These are phyloP conservation scores for Pichia sp. DNA, from an alignment of 1,139 yeast genomes.

Conservation along the genomic window DNA sequence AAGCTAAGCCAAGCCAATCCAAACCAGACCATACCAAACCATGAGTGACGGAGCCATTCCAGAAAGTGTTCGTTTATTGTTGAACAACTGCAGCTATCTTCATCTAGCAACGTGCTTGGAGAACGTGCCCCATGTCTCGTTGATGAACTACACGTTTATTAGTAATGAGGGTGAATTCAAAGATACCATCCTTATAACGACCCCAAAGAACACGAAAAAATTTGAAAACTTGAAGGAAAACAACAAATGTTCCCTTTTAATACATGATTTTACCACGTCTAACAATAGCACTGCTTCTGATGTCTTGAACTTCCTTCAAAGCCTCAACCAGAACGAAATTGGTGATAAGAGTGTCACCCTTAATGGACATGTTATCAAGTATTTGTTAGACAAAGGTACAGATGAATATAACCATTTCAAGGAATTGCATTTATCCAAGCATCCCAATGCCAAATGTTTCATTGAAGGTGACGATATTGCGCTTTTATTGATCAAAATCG, in stretches of 20 bases:
- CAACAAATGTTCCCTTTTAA: conserved; percentile 67
- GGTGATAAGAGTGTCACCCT: conserved; percentile 74
- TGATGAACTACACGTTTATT: conserved; percentile 79
- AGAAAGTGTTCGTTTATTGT: conserved; percentile 42
- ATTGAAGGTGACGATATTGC: conserved; percentile 56
- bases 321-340: conserved; percentile 66
- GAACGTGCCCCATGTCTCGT: conserved; percentile 70
- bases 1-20: too few relatives aligned
- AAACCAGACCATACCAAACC: too few relatives aligned
- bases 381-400: conserved; percentile 34
- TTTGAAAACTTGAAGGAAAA: conserved; percentile 57
- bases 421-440: conserved; percentile 46
- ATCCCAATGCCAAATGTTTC: conserved; percentile 64
- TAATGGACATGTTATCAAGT: conserved; percentile 53
- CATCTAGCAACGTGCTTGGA: conserved; percentile 72
- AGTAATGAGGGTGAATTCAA: conserved; percentile 28
- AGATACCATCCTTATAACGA: conserved; percentile 49
- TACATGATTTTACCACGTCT: conserved; percentile 69
- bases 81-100: conserved; percentile 56
- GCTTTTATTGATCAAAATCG: conserved; percentile 55
- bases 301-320: conserved; percentile 56
- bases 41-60: conserved; percentile 36
- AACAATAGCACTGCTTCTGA: conserved; percentile 10
- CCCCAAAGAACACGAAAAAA: conserved; percentile 63
- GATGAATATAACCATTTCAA: conserved; percentile 49